Conservation (phyloP, 2,329 filamentous ascomycete genomes). For the Fusarium pilosicola region DNA sequence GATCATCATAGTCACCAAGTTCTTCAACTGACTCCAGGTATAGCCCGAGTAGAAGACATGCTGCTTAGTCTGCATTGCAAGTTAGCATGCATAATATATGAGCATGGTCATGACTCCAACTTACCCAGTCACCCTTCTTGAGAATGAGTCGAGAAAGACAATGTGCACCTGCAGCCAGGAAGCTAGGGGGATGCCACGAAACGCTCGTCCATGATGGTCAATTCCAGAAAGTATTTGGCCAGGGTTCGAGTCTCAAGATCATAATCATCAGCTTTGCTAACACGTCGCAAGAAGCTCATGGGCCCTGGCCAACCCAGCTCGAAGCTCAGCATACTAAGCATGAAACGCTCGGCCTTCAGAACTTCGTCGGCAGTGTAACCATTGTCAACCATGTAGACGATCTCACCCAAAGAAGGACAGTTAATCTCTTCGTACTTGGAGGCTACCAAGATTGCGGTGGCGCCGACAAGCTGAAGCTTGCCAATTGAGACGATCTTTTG, state of each 20-base stretch:
- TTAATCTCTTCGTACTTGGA: slow-evolving; percentile 99
- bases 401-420: slow-evolving; percentile 92
- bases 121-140: slow-evolving; percentile 92
- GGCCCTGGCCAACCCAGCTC: slow-evolving; percentile 98
- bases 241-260: slow-evolving; percentile 94
- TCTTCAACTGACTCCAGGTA: slow-evolving; percentile 84
- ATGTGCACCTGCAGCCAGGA: slow-evolving; percentile 89
- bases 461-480: slow-evolving; percentile 95
- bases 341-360: slow-evolving; percentile 96
- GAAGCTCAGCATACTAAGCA: slow-evolving; percentile 96
- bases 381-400: slow-evolving; percentile 97
- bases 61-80: slow-evolving; percentile 69
- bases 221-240: slow-evolving; percentile 97
- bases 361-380: slow-evolving; percentile 93
- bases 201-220: slow-evolving; percentile 97
- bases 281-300: slow-evolving; percentile 96
- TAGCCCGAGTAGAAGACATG: slow-evolving; percentile 96
- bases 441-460: slow-evolving; percentile 93
- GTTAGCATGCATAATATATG: slow-evolving; percentile 47
- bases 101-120: slow-evolving; percentile 47
- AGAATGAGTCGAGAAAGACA: slow-evolving; percentile 90
- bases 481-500: slow-evolving; percentile 93
- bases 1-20: slow-evolving; percentile 79
- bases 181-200: slow-evolving; percentile 95
- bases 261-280: slow-evolving; percentile 99